phyloP scores from a whole-genome alignment of 257 asterid species.

The Fraxinus pennsylvanica region DNA sequence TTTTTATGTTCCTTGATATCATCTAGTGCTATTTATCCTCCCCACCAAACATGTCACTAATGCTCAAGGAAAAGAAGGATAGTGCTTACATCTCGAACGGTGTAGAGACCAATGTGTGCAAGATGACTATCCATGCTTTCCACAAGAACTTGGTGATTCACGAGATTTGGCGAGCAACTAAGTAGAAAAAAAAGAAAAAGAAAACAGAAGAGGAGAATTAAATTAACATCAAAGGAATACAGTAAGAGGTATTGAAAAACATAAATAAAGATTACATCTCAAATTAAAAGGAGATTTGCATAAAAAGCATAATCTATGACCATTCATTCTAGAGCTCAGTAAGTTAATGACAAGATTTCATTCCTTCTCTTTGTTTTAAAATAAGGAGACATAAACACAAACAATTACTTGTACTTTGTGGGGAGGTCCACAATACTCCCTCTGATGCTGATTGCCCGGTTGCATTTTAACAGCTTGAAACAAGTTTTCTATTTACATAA shows the following conservation, averaged over 20 bases:
- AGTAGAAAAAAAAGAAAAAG: neutral
- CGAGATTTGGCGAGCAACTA: conserved; percentile 93
- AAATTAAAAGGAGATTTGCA: neutral
- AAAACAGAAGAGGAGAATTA: neutral
- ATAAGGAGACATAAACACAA: neutral
- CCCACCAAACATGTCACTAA: neutral
- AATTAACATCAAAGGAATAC: conserved; percentile 19
- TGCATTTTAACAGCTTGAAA: neutral
- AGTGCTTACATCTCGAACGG: conserved; percentile 82
- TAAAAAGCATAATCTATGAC: neutral
- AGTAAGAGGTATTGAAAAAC: conserved; percentile 3
- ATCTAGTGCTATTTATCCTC: neutral
- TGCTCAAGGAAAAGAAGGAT: conserved; percentile 7
- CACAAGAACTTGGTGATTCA: conserved; percentile 91
- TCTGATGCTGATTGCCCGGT: neutral
- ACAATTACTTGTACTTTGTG: neutral
- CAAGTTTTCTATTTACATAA: neutral
- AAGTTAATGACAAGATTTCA: neutral
- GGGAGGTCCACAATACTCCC: neutral
- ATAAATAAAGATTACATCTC: neutral
- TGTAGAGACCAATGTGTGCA: conserved; percentile 83
- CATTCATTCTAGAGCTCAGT: neutral
- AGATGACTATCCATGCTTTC: conserved; percentile 95
- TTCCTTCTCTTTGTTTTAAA: neutral
- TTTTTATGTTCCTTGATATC: neutral